Evolutionary conservation across 2,329 filamentous ascomycete genomes (phyloP).

Genomic region (Monilinia laxa): DNA sequence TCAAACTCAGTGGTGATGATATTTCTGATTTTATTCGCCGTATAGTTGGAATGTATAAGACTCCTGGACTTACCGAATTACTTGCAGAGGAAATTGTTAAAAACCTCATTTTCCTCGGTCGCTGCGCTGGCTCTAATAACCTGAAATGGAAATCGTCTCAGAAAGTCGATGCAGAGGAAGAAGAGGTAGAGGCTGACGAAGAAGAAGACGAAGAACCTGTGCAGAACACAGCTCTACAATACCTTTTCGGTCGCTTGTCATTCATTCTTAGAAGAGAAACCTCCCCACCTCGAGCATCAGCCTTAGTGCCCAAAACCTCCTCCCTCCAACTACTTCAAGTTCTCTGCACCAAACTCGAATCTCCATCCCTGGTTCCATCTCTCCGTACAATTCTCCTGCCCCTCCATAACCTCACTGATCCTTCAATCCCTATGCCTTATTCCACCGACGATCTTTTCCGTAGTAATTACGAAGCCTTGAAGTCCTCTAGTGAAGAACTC

Average conservation of each 20-base stretch:
- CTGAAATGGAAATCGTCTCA: constrained; percentile 47
- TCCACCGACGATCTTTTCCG: constrained; percentile 70
- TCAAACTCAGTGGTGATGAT: constrained; percentile 63
- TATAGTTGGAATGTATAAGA: constrained; percentile 56
- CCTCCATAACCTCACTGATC: constrained; percentile 81
- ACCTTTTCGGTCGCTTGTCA: constrained; percentile 76
- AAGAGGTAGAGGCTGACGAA: constrained; percentile 41
- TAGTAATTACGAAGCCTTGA: constrained; percentile 66
- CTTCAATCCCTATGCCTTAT: constrained; percentile 68
- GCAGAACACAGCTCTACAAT: constrained; percentile 58
- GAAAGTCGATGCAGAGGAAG: constrained; percentile 45
- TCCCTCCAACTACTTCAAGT: constrained; percentile 73
- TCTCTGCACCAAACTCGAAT: constrained; percentile 61
- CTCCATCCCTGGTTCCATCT: constrained; percentile 57
- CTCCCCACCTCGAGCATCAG: constrained; percentile 57
- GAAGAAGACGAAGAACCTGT: constrained; percentile 41
- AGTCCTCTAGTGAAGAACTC: constrained; percentile 70
- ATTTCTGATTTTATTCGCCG: constrained; percentile 59
- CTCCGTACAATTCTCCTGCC: constrained; percentile 65
- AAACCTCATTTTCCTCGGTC: constrained; percentile 79
- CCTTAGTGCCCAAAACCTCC: constrained; percentile 71
- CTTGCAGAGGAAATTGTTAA: constrained; percentile 78
- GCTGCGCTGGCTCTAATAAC: constrained; percentile 59
- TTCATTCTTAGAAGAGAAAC: constrained; percentile 76
- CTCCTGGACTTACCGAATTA: constrained; percentile 64